A percentile compares a stretch with the other conserved stretches of the same genome.
Conservation (phyloP, 1,139 yeast genomes). For the Spencermartinsiella ligniputridi region DNA sequence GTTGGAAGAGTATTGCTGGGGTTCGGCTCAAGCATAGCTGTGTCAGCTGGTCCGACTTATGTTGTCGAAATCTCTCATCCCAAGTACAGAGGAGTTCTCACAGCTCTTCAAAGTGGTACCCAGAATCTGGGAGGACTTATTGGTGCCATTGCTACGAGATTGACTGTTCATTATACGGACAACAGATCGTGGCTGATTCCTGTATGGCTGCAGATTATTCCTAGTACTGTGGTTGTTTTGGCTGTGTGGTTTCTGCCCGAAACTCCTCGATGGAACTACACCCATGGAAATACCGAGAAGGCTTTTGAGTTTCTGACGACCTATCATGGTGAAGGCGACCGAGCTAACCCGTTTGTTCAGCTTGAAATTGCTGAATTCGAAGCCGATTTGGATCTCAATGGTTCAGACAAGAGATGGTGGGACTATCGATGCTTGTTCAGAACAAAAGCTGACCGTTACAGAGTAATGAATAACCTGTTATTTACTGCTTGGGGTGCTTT, state of each 20-base stretch:
- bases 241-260: slow-evolving; percentile 64
- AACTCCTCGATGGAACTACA: slow-evolving; percentile 61
- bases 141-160: slow-evolving; percentile 46
- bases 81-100: slow-evolving; percentile 37
- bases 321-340: slow-evolving; percentile 21
- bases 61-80: slow-evolving; percentile 27
- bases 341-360: slow-evolving; percentile 10
- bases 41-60: slow-evolving; percentile 17
- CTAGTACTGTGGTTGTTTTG: slow-evolving; percentile 43
- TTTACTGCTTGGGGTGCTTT: slow-evolving; percentile 16
- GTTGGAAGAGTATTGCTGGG: slow-evolving; percentile 24
- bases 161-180: slow-evolving; percentile 32
- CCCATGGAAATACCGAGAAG: slow-evolving; percentile 40
- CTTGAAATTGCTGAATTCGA: slow-evolving; percentile 17
- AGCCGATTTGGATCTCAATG: slow-evolving; percentile 11
- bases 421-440: slow-evolving; percentile 12
- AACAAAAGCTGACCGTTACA: slow-evolving; percentile 9
- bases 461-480: slow-evolving; percentile 14
- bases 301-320: slow-evolving; percentile 38
- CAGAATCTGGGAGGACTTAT: slow-evolving; percentile 45
- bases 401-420: slow-evolving; percentile 18
- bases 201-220: slow-evolving; percentile 41
- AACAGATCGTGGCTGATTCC: slow-evolving; percentile 43
- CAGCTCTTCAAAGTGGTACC: slow-evolving; percentile 41
- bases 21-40: slow-evolving; percentile 21